Conservation (phyloP, 768 basidiomycete species). For the Hygrophorus russula region DNA sequence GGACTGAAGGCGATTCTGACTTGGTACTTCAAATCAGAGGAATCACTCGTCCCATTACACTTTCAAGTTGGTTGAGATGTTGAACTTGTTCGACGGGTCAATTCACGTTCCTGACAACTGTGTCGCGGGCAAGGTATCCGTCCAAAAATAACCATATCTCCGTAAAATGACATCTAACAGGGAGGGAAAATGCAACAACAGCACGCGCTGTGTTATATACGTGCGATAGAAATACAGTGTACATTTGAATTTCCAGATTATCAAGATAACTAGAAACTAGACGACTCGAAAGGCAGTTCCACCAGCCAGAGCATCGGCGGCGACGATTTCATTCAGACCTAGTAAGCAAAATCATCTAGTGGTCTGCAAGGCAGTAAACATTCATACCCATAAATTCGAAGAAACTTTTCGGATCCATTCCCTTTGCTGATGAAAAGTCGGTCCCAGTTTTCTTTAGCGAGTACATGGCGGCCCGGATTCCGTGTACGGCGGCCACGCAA, state of each 20-base stretch:
- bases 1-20: neutral
- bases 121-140: no score
- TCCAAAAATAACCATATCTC: no score
- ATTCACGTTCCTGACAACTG: no score
- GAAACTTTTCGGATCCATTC: conserved; percentile 41
- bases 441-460: conserved; percentile 39
- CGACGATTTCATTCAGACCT: neutral
- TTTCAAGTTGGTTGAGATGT: no score
- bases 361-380: neutral
- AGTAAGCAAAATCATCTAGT: conserved; percentile 1
- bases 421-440: conserved; percentile 25
- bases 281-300: neutral
- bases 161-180: no score
- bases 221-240: neutral
- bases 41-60: no score
- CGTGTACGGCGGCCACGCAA: conserved; percentile 36
- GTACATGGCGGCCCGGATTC: conserved; percentile 34
- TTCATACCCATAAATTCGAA: conserved; percentile 36
- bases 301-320: no score
- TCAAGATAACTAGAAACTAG: conserved; percentile 1
- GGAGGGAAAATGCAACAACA: no score
- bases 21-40: neutral
- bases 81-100: no score
- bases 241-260: neutral
- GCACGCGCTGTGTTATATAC: neutral